Percentiles rank a stretch among this genome's conserved stretches.
Conservation (phyloP, 1,284 basidiomycete genomes). For the Rhodotorula glutinis region DNA sequence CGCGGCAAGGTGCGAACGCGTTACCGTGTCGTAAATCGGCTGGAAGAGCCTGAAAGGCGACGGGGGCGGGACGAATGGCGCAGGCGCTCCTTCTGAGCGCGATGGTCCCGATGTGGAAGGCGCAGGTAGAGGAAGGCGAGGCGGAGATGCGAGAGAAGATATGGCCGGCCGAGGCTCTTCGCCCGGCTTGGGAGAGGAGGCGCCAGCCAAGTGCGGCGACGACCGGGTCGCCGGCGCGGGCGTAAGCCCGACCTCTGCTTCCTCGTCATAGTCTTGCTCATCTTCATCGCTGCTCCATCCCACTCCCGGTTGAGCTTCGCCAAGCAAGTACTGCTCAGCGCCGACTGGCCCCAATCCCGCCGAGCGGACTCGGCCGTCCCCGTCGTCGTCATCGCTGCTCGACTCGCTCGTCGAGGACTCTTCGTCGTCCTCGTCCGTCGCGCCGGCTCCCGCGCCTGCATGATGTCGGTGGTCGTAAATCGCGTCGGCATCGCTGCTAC, state of each 20-base stretch:
- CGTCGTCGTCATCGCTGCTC: background rate
- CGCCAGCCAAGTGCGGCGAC: too few relatives aligned
- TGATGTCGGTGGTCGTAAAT: too few relatives aligned
- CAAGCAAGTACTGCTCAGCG: background rate
- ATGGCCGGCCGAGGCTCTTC: too few relatives aligned
- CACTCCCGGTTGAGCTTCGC: background rate
- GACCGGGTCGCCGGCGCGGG: too few relatives aligned
- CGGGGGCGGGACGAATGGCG: background rate
- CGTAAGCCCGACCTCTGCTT: background rate
- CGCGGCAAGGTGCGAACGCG: slow-evolving; percentile 82
- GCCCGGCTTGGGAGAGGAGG: too few relatives aligned
- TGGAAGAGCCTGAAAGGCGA: slow-evolving; percentile 70
- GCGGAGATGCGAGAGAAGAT: too few relatives aligned
- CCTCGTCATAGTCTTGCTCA: background rate
- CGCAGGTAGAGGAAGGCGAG: slow-evolving; percentile 6
- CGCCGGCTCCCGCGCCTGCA: background rate
- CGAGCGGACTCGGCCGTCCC: background rate
- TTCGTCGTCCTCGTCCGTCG: slow-evolving; percentile 10
- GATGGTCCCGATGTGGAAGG: too few relatives aligned
- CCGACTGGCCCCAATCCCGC: background rate
- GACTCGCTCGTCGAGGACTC: background rate
- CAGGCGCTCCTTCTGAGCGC: too few relatives aligned
- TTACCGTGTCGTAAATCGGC: slow-evolving; percentile 89
- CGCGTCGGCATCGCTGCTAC: too few relatives aligned
- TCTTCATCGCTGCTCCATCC: slow-evolving; percentile 15